These are phyloP conservation scores for Ormosia semicastrata DNA, from an alignment of 306 rosid genomes.

Conservation along the genomic window DNA sequence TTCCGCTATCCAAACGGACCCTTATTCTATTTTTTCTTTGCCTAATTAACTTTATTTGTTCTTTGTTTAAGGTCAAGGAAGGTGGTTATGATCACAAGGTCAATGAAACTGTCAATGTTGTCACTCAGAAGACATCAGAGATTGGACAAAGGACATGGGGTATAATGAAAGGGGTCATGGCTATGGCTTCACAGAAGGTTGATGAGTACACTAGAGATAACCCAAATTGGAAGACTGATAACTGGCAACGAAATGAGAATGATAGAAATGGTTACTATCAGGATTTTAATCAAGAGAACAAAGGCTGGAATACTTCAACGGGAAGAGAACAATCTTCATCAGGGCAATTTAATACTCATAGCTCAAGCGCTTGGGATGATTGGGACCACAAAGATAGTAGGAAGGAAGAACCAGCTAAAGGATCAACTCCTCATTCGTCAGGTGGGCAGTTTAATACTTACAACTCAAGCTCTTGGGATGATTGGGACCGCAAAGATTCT, in stretches of 20 bases:
- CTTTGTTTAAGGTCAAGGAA: constrained; percentile 75
- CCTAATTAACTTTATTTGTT: neutral
- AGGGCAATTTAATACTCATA: constrained; percentile 44
- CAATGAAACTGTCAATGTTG: constrained; percentile 95
- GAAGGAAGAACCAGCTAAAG: constrained; percentile 24
- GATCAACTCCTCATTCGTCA: constrained; percentile 15
- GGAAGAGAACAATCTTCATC: constrained; percentile 65
- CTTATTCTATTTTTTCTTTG: neutral
- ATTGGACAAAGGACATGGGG: constrained; percentile 99
- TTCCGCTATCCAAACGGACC: too few relatives aligned
- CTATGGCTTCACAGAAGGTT: constrained; percentile 93
- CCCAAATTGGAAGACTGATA: constrained; percentile 54
- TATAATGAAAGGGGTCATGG: constrained; percentile 98
- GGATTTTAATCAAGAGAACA: constrained; percentile 60
- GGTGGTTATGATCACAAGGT: constrained; percentile 98
- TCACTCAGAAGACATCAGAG: constrained; percentile 90
- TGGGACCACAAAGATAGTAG: constrained; percentile 37
- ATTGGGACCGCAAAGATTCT: constrained; percentile 68
- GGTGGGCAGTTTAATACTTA: constrained; percentile 36
- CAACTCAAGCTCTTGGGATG: constrained; percentile 70
- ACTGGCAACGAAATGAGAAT: constrained; percentile 61
- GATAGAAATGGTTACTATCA: constrained; percentile 71
- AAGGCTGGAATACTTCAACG: constrained; percentile 68
- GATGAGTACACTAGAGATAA: constrained; percentile 81
- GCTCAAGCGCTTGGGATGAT: constrained; percentile 49